Base-by-base conservation (phyloP, 352 stramenopile species). In the Phytophthora foliorum region DNA sequence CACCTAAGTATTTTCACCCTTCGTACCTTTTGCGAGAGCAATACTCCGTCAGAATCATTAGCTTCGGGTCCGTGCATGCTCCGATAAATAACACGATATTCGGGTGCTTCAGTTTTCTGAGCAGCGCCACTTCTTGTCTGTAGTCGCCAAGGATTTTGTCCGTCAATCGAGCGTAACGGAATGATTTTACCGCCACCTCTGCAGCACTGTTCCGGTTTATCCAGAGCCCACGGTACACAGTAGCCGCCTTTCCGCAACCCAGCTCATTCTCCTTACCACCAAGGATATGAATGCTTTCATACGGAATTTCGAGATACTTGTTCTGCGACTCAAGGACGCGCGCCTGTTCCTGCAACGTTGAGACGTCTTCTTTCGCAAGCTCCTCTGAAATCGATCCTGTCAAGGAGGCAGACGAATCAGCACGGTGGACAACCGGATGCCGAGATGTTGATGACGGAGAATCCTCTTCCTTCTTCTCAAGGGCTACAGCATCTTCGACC, bases 11-110 rank as follows among this genome's bases (percentile, higher is more conserved):
- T 36, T 24, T 3, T 10, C 25, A 63, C 8, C 2, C 6, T 0
- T 36, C 57, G 45, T 74, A 96, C 88, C 88, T 96, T 75, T 95
- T 95, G 57, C 88, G 79, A 44, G 89, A 95, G 74, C 89, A 97
- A 63, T 95, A 97, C 67, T 97, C 89, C 13, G 87, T 97, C 45
- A 97, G 71, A 67, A 97, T 97, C 82, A 97, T 92, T 32, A 97
- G 72, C 72, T 94, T 95, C 19, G 89, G 89, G 52, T 95, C 86
- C 54, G 89, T 97, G 68, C 89, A 97, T 54, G 89, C 89, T 68
- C 89, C 89, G 66, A 97, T 97, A 80, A 97, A 97, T 75, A 97
- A 76, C 24, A 97, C 88, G 65, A 97, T 97, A 60, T 97, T 97
- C 41, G 89, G 89, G 57, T 97, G 89, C 69, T 94, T 95, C 57